phyloP scores from a whole-genome alignment of 1,284 basidiomycete genomes.

The Moniliella sp. region DNA sequence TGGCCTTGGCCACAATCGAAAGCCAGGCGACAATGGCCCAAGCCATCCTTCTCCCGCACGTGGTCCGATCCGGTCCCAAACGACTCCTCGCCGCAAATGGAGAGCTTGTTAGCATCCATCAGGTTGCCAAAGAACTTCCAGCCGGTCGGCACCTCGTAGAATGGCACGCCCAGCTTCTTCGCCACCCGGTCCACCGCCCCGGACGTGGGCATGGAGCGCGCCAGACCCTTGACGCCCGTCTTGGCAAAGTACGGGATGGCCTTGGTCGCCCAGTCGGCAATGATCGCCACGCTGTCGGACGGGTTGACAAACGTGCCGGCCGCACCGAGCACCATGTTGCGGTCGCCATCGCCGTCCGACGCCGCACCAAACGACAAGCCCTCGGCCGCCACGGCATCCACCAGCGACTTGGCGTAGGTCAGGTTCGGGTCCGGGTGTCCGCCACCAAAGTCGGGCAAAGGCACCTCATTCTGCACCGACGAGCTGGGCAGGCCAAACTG shows the following conservation, averaged over 20 bases:
- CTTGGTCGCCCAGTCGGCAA: conserved; percentile 80
- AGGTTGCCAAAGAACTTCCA: conserved; percentile 99
- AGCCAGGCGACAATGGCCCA: conserved; percentile 96
- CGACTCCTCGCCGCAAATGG: conserved; percentile 93
- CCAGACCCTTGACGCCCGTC: conserved; percentile 71
- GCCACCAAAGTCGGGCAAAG: conserved; percentile 81
- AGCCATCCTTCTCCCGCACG: conserved; percentile 93
- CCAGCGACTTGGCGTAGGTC: conserved; percentile 83
- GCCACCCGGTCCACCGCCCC: conserved; percentile 92
- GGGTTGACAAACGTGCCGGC: conserved; percentile 92
- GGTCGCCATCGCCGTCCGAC: conserved; percentile 89
- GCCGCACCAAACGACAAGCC: conserved; percentile 83
- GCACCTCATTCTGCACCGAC: conserved; percentile 72
- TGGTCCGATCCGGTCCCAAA: conserved; percentile 99
- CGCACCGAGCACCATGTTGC: conserved; percentile 93
- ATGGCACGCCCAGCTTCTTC: conserved; percentile 69
- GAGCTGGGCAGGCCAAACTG: conserved; percentile 56
- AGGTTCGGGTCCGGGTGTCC: conserved; percentile 94
- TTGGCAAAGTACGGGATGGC: conserved; percentile 88
- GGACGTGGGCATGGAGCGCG: conserved; percentile 86
- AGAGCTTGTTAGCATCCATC: conserved; percentile 90
- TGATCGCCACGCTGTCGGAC: conserved; percentile 89
- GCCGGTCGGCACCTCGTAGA: conserved; percentile 92
- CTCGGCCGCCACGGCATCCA: conserved; percentile 68
- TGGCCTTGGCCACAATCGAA: conserved; percentile 81